Conservation (phyloP, 306 rosid species). For the Coriaria nepalensis region DNA sequence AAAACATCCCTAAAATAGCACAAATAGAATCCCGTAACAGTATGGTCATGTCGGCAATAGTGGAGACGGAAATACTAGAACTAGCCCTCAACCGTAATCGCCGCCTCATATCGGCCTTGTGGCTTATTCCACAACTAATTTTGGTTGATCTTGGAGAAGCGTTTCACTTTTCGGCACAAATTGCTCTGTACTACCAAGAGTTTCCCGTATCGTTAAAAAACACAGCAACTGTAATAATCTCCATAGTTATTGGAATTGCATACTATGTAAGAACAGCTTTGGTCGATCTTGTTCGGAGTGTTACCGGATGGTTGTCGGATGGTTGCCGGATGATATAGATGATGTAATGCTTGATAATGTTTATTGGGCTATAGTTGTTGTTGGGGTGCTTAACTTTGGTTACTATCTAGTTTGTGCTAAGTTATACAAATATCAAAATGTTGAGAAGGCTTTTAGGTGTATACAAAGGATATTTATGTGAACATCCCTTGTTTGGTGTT, state of each 20-base stretch:
- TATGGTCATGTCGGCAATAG: constrained; percentile 35
- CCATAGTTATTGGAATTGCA: constrained; percentile 26
- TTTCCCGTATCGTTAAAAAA: constrained; percentile 34
- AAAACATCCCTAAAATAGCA: no score
- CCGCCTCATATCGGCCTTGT: constrained; percentile 21
- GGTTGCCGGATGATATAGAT: constrained; percentile 49
- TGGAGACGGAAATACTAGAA: constrained; percentile 49
- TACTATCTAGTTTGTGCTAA: constrained; percentile 29
- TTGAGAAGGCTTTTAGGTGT: no score
- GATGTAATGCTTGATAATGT: constrained; percentile 33
- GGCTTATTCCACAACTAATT: constrained; percentile 50
- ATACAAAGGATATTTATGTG: no score
- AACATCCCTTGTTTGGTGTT: no score
- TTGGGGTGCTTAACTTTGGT: constrained; percentile 39
- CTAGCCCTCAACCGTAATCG: constrained; percentile 7
- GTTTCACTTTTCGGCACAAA: constrained; percentile 55
- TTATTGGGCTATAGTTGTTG: constrained; percentile 36
- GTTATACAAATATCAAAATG: constrained; percentile 28
- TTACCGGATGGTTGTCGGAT: constrained; percentile 48
- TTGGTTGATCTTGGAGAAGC: constrained; percentile 54
- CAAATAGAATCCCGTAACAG: neutral
- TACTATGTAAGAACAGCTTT: constrained; percentile 34
- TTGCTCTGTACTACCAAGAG: constrained; percentile 50
- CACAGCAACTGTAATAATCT: constrained; percentile 49
- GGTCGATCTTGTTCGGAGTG: constrained; percentile 23